phyloP scores from a whole-genome alignment of 768 basidiomycete genomes.

The Boletus sp. region DNA sequence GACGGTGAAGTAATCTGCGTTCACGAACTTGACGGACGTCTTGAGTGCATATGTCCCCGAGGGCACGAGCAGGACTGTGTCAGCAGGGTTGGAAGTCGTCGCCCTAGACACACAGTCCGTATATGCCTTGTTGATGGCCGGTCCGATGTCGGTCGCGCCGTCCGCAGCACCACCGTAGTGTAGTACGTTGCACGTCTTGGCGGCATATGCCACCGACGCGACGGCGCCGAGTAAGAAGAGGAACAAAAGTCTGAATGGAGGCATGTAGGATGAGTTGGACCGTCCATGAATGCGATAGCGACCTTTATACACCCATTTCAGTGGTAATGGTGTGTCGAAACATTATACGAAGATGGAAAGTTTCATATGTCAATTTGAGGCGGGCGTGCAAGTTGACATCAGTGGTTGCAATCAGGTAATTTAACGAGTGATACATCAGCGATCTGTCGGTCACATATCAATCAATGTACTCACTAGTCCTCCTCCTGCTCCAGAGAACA shows the following conservation, averaged over 20 bases:
- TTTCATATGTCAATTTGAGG: neutral
- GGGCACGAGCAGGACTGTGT: conserved; percentile 11
- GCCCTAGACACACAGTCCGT: neutral
- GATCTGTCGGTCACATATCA: too few species aligned
- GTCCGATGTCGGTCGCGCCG: conserved; percentile 1
- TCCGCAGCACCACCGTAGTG: conserved; percentile 10
- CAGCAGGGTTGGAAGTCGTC: neutral
- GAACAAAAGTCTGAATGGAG: neutral
- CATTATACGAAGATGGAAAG: neutral
- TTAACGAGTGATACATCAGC: too few species aligned
- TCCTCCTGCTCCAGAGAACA: too few species aligned
- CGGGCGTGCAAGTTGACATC: too few species aligned
- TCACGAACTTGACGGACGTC: neutral
- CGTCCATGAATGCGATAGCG: neutral
- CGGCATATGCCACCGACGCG: neutral
- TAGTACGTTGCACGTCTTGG: conserved; percentile 10
- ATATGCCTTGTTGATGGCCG: conserved; percentile 5
- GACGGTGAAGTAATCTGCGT: neutral
- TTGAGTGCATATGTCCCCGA: conserved; percentile 1
- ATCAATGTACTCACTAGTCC: too few species aligned
- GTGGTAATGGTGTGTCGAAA: neutral
- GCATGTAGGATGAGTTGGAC: neutral
- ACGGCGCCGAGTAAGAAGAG: conserved; percentile 1
- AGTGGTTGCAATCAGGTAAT: too few species aligned
- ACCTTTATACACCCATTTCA: neutral